Evolutionary conservation across 2,329 filamentous ascomycete species (phyloP), one percentile per base, ranked within the genome.

Genomic region (Ascochyta koolunga): DNA sequence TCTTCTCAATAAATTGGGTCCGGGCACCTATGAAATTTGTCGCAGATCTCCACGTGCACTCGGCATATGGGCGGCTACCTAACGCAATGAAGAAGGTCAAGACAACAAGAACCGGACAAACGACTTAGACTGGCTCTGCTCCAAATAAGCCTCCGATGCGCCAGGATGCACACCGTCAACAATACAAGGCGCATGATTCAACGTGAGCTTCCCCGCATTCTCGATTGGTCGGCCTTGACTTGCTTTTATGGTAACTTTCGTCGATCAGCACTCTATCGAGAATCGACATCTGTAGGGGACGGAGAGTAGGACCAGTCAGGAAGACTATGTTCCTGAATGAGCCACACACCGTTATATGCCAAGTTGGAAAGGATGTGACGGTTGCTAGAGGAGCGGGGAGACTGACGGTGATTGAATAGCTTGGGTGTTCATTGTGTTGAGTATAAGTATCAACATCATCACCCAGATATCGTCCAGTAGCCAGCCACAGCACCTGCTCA

Each of bases 21-120:
- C 45, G 25, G 37, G 40, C 51, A 54, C 45, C 45, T 45, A 46
- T 45, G 15, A 35, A 29, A 46, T 47, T 41, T 5, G 40, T 35
- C 41, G 41, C 36, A 16, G 8, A 32, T 56, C 27, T 41, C 52
- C 56, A 56, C 56, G 49, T 59, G 56, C 50, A 40, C 41, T 40
- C 32, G 41, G 54, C 39, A 35, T 31, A 22, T 44, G 9, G 16
- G 31, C 45, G 49, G 50, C 32, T 40, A 25, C 9, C 60, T 66
- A 66, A 66, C 58, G 55, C 54, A 29, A 65, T 60, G 15, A 44
- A 65, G 63, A 61, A 66, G 64, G 64, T 66, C 62, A 60, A 56
- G 57, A 46, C 50, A 31, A 22, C 41, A 24, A 33, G 47, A 57
- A 44, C 55, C 40, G 49, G 40, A 43, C 39, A 44, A 48, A 42